Percentiles rank a stretch among this genome's conserved stretches.
phyloP scores from a whole-genome alignment of 176 grass and related monocot species.

The Carex parvula region DNA sequence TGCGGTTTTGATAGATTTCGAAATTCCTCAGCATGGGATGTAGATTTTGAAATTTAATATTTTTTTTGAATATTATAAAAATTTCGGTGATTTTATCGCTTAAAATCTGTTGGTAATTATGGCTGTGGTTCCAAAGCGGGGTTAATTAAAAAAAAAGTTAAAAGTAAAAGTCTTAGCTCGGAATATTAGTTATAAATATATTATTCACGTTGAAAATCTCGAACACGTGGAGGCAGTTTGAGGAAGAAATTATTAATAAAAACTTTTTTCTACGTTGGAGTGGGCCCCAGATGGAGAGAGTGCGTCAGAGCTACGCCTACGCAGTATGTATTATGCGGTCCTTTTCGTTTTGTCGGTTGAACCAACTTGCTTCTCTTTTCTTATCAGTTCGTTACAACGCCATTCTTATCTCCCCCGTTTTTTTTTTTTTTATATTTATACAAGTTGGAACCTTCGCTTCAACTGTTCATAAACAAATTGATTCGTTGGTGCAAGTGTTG shows the following conservation, averaged over 20 bases:
- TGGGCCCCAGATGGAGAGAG: background rate
- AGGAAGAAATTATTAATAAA: background rate
- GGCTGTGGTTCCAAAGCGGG: too few relatives aligned
- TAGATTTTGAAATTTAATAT: too few relatives aligned
- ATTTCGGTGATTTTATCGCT: background rate
- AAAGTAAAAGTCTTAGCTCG: background rate
- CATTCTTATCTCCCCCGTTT: too few relatives aligned
- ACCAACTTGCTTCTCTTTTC: background rate
- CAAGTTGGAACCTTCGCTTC: background rate
- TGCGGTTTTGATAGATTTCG: too few relatives aligned
- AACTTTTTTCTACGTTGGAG: background rate
- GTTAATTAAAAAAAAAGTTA: background rate
- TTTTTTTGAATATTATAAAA: too few relatives aligned
- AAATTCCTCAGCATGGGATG: too few relatives aligned
- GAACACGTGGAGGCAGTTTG: background rate
- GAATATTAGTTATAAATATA: background rate
- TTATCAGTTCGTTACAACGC: background rate
- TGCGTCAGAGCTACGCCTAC: background rate
- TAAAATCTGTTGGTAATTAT: background rate
- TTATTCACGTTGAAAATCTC: too few relatives aligned
- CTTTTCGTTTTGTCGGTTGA: slow-evolving; percentile 15
- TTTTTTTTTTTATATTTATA: background rate
- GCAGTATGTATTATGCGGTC: background rate
- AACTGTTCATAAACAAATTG: background rate
- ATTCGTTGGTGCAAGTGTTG: background rate